Percentiles rank a stretch among this genome's conserved stretches.
Evolutionary conservation across 2,329 filamentous ascomycete species (phyloP).

Genomic region (Penicillium griseofulvum): DNA sequence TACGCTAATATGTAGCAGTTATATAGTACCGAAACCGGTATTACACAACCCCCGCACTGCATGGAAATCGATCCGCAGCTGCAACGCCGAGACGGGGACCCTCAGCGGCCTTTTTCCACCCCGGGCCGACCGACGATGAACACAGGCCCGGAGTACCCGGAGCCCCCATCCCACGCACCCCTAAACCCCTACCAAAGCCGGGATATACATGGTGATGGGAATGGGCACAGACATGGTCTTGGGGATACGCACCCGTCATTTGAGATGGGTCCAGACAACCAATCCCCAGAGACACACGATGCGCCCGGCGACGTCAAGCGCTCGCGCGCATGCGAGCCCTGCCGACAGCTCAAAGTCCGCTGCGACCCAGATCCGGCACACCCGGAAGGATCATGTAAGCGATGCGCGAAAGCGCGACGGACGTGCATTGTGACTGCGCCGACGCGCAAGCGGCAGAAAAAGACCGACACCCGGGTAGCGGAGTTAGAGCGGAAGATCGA

Average conservation of each 20-base stretch:
- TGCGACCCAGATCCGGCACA: conserved; percentile 72
- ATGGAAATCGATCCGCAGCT: conserved; percentile 39
- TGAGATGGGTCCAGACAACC: conserved; percentile 1
- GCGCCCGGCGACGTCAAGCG: conserved; percentile 58
- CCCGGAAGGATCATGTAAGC: conserved; percentile 64
- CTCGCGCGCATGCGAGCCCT: conserved; percentile 71
- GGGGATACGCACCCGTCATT: background rate
- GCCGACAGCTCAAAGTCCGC: conserved; percentile 74
- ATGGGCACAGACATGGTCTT: background rate
- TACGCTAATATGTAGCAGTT: background rate
- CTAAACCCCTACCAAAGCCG: conserved; percentile 8
- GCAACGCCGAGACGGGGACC: conserved; percentile 18
- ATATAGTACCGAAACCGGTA: background rate
- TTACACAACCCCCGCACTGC: background rate
- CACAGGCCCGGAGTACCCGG: conserved; percentile 25
- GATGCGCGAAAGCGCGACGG: conserved; percentile 78
- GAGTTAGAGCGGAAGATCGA: conserved; percentile 94
- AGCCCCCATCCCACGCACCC: conserved; percentile 27
- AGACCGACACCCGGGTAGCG: conserved; percentile 83
- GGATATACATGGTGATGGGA: background rate
- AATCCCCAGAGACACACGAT: conserved; percentile 18
- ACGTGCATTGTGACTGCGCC: conserved; percentile 74
- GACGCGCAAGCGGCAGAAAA: conserved; percentile 79
- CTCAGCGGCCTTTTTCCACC: conserved; percentile 10
- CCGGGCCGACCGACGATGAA: conserved; percentile 9